phyloP scores from a whole-genome alignment of 305 asterid genomes.

The Fraxinus velutina region DNA sequence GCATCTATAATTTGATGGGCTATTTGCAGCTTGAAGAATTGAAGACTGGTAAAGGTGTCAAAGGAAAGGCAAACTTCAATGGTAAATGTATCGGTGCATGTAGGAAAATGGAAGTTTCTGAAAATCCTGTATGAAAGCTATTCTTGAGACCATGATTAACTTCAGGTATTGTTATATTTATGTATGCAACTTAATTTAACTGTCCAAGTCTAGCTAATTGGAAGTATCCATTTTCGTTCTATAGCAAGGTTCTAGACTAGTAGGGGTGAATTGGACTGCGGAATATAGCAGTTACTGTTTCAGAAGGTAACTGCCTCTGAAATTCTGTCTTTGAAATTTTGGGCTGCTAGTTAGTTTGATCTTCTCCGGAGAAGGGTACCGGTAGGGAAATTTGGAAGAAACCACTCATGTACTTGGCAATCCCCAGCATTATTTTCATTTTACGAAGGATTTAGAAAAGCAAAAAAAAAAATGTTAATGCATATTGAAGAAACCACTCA shows the following conservation, averaged over 20 bases:
- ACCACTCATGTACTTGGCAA: not conserved
- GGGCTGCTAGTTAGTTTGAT: not conserved
- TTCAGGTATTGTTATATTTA: slow-evolving; percentile 54
- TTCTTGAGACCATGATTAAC: slow-evolving; percentile 98
- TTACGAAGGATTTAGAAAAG: not conserved
- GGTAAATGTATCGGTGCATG: slow-evolving; percentile 20
- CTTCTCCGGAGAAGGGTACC: not conserved
- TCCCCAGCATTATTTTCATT: not conserved
- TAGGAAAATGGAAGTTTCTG: slow-evolving; percentile 33
- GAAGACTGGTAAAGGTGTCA: slow-evolving; percentile 36
- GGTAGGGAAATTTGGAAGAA: not conserved
- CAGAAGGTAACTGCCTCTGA: not conserved
- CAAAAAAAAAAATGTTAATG: not conserved
- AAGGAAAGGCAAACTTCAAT: slow-evolving; percentile 24
- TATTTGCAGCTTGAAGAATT: slow-evolving; percentile 60
- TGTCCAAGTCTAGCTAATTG: not conserved
- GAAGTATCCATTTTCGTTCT: not conserved
- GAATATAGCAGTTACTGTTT: not conserved
- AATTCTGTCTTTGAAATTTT: not conserved
- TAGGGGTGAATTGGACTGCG: not conserved
- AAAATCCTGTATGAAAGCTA: slow-evolving; percentile 82
- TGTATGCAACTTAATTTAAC: not conserved
- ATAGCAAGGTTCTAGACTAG: not conserved
- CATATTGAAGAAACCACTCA: not conserved
- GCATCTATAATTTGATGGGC: not conserved